phyloP scores from a whole-genome alignment of 1,284 basidiomycete species.

The Neotropicomus parvogracilis region DNA sequence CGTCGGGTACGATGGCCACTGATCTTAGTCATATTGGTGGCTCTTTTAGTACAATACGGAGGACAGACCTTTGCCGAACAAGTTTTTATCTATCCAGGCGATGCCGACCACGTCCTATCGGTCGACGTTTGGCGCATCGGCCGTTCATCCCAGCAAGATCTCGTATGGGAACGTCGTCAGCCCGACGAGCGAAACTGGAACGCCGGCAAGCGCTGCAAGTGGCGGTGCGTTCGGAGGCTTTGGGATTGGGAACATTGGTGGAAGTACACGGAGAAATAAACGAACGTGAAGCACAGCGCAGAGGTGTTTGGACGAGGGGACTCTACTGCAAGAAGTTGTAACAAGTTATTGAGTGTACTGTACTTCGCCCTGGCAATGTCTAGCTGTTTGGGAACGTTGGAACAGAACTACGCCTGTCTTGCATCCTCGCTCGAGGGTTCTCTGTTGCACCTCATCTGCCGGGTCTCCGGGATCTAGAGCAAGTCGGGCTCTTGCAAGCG shows the following conservation, averaged over 20 bases:
- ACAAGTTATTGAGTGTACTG: slow-evolving; percentile 15
- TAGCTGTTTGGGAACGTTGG: slow-evolving; percentile 6
- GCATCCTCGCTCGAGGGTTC: too few relatives aligned
- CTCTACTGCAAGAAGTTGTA: slow-evolving; percentile 4
- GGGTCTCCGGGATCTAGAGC: background rate
- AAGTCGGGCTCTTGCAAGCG: too few relatives aligned
- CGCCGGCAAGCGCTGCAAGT: slow-evolving; percentile 15
- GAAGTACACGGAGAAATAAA: slow-evolving; percentile 29
- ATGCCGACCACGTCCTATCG: slow-evolving; percentile 63
- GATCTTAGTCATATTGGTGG: background rate
- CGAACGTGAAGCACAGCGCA: slow-evolving; percentile 18
- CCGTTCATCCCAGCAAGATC: slow-evolving; percentile 22
- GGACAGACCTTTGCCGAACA: slow-evolving; percentile 71
- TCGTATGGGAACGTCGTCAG: slow-evolving; percentile 19
- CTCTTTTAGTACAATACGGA: slow-evolving; percentile 69
- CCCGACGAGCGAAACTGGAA: slow-evolving; percentile 24
- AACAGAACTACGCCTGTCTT: too few relatives aligned
- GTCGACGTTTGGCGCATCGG: slow-evolving; percentile 48
- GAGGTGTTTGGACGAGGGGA: background rate
- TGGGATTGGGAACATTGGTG: slow-evolving; percentile 41
- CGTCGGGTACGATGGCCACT: slow-evolving; percentile 1
- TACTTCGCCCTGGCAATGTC: slow-evolving; percentile 10
- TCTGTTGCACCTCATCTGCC: background rate
- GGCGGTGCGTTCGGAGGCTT: slow-evolving; percentile 50
- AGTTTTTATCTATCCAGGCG: slow-evolving; percentile 75